Percentiles rank a stretch among this genome's conserved stretches.
Evolutionary conservation across 768 basidiomycete genomes (phyloP).

Genomic region (Tulasnella sp.): DNA sequence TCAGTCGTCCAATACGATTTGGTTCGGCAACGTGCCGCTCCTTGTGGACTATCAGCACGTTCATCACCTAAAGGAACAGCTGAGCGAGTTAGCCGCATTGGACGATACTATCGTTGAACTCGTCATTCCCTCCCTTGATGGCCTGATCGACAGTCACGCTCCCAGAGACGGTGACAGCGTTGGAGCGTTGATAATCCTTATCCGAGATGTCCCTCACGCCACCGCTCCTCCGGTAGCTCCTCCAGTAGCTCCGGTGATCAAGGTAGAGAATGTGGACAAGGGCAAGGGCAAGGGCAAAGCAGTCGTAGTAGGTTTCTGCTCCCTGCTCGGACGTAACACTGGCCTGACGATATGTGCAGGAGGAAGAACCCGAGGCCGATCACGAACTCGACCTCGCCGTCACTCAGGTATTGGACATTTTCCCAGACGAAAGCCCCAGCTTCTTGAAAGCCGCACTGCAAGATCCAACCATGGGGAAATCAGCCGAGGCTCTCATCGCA

Average conservation of each 20-base stretch:
- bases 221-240: background rate
- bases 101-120: conserved; percentile 59
- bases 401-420: conserved; percentile 69
- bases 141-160: background rate
- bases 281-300: conserved; percentile 50
- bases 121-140: conserved; percentile 36
- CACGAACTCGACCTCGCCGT: conserved; percentile 35
- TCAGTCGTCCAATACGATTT: background rate
- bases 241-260: background rate
- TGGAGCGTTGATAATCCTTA: conserved; percentile 15
- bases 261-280: conserved; percentile 35
- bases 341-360: conserved; percentile 2
- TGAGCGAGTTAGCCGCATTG: conserved; percentile 48
- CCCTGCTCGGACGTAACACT: conserved; percentile 29
- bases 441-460: conserved; percentile 60
- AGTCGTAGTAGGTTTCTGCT: background rate
- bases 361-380: background rate
- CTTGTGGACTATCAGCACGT: conserved; percentile 69
- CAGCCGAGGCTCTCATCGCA: conserved; percentile 60
- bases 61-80: conserved; percentile 55
- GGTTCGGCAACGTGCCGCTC: conserved; percentile 63
- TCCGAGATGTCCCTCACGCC: conserved; percentile 3
- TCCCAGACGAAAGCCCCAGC: conserved; percentile 55
- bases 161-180: background rate
- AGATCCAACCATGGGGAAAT: conserved; percentile 50